A percentile compares a stretch with the other conserved stretches of the same genome.
phyloP scores from a whole-genome alignment of 2,329 filamentous ascomycete species.

The Claviceps sp. region DNA sequence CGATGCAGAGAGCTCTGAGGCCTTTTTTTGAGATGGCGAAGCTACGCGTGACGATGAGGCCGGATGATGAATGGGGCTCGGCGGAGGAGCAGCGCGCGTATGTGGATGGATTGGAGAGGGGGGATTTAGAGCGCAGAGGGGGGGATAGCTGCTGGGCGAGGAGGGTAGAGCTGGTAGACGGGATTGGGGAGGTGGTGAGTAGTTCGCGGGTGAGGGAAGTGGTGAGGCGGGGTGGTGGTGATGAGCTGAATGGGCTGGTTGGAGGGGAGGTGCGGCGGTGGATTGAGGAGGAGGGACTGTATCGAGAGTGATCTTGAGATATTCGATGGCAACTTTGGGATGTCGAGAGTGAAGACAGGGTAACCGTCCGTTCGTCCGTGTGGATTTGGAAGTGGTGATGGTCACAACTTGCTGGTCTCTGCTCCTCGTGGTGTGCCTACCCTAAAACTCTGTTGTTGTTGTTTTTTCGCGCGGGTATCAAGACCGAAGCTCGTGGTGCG shows the following conservation, averaged over 20 bases:
- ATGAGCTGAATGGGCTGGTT: conserved; percentile 38
- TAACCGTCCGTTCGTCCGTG: too few species aligned
- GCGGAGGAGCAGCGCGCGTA: conserved; percentile 32
- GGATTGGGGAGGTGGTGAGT: conserved; percentile 29
- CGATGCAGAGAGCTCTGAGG: conserved; percentile 39
- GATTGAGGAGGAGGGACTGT: conserved; percentile 43
- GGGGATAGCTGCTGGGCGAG: conserved; percentile 44
- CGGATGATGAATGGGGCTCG: conserved; percentile 45
- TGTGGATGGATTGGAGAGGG: conserved; percentile 33
- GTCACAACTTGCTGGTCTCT: too few species aligned
- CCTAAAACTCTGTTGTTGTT: too few species aligned
- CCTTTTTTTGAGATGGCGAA: conserved; percentile 51
- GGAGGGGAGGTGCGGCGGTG: conserved; percentile 41
- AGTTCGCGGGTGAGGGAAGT: conserved; percentile 52
- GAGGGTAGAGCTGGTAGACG: conserved; percentile 46
- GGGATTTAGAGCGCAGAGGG: conserved; percentile 36
- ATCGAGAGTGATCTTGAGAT: conserved; percentile 18
- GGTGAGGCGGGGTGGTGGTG: conserved; percentile 32
- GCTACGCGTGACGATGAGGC: conserved; percentile 50
- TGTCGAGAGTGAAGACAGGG: too few species aligned
- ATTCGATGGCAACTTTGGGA: neutral
- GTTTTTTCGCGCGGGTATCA: too few species aligned
- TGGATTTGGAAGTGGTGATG: too few species aligned
- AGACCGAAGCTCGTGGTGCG: too few species aligned
- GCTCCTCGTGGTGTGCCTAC: too few species aligned